Percentiles rank a stretch among this genome's conserved stretches.
These are phyloP conservation scores for Paramecium primaurelia DNA, from an alignment of 73 alveolate species.

Conservation along the genomic window DNA sequence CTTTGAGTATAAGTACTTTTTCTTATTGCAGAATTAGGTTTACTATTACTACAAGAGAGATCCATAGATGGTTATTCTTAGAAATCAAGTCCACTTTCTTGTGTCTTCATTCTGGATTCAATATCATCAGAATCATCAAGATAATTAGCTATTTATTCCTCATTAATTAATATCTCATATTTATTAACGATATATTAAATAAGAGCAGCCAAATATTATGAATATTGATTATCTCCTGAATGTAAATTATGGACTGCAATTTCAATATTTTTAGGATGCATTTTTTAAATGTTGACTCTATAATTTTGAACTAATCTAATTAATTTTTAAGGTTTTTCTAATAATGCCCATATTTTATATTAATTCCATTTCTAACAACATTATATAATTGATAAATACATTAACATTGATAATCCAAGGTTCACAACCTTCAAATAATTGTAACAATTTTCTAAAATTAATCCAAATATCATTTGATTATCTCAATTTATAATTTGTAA, in stretches of 20 bases:
- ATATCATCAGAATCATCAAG: neutral
- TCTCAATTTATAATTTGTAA: neutral
- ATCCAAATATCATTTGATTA: neutral
- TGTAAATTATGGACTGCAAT: neutral
- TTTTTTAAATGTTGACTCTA: neutral
- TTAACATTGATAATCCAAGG: neutral
- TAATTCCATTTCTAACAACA: neutral
- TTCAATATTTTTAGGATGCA: neutral
- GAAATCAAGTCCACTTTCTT: slow-evolving; percentile 9
- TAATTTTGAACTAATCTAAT: neutral
- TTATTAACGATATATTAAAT: neutral
- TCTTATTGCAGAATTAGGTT: neutral
- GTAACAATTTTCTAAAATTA: neutral
- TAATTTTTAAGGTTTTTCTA: neutral
- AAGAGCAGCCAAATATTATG: neutral
- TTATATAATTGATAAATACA: neutral
- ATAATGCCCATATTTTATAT: neutral
- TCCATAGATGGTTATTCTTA: neutral
- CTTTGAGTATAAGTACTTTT: neutral
- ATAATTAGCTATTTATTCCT: neutral
- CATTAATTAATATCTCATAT: neutral
- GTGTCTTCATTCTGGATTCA: neutral
- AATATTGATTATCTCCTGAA: neutral
- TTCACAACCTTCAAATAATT: slow-evolving; percentile 2
- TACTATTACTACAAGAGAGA: neutral